Base-by-base conservation (phyloP, 257 asterid genomes). In the Leptodermis oblonga region DNA sequence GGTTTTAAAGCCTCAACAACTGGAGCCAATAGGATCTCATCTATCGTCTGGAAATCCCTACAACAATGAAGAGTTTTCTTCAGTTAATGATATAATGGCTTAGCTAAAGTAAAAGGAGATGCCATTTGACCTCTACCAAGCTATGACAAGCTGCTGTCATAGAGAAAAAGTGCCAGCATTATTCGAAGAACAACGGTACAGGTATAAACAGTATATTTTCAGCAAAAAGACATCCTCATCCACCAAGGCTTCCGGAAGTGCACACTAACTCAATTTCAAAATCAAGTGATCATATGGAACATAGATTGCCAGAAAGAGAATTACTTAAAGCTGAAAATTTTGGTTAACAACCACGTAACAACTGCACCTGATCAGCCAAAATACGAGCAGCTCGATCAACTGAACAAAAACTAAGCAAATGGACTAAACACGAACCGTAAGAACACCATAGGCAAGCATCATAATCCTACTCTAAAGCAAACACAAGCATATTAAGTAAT, bases 31-130 rank as follows among this genome's bases (percentile, higher is more conserved):
- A 88, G 72, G 71, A 70, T 81, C 73, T 86, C 91, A 69, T 89
- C 95, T 73, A 89, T 80, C 73, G 86, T 88, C 79, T 82, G 86
- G 79, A 93, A 87, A 68, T 90, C 91, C 99, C 99, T 93, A 86
- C 51, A 79, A 62, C 75, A 73, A 60, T 55, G 70, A 26, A 30
- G 48, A 4, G 25, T 25, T 33, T 37, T 31, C 65, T 60, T 64
- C 23, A 46, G 37, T 37, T 20, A 3, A 39, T 18, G 26, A 42
- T n/a, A 23, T 59, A 8, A 49, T 30, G 26, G 49, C 60, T 15
- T 22, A 28, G 53, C 5, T 25, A 22, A 25, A 63, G 52, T n/a
- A 11, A 0, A 37, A 37, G 30, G 31, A 3, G 7, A n/a, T 62
- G 1, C 12, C 51, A 12, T 39, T 39, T n/a, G 34, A 62, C 25